Evolutionary conservation across 2,329 filamentous ascomycete species (phyloP).

Genomic region (Colletotrichum sp.): DNA sequence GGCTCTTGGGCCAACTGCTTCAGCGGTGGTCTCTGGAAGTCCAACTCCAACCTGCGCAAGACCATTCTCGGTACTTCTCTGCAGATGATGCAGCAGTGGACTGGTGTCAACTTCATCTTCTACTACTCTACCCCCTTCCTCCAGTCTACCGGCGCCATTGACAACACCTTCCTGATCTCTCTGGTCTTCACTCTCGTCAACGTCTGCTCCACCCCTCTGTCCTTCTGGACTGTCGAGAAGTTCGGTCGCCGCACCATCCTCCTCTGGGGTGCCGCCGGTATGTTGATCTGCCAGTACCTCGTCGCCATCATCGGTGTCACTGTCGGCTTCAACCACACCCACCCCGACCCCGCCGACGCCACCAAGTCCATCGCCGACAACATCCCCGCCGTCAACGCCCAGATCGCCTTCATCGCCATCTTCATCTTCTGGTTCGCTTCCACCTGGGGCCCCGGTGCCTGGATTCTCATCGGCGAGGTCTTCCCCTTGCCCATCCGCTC

Average conservation of each 20-base stretch:
- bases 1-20: constrained; percentile 74
- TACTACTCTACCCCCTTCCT: constrained; percentile 89
- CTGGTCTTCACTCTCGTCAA: constrained; percentile 90
- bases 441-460: constrained; percentile 85
- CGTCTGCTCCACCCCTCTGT: constrained; percentile 82
- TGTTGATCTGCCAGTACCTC: constrained; percentile 87
- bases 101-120: constrained; percentile 93
- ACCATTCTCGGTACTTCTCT: constrained; percentile 75
- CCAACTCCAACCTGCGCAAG: constrained; percentile 72
- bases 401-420: constrained; percentile 89
- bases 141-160: constrained; percentile 75
- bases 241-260: constrained; percentile 83
- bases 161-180: constrained; percentile 81
- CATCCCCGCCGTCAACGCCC: constrained; percentile 64
- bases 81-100: constrained; percentile 84
- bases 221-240: constrained; percentile 85
- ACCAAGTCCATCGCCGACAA: constrained; percentile 52
- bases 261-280: constrained; percentile 78
- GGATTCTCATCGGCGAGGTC: constrained; percentile 87
- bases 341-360: constrained; percentile 46
- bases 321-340: constrained; percentile 57
- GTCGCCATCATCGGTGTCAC: constrained; percentile 78
- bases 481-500: constrained; percentile 90
- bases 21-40: constrained; percentile 64
- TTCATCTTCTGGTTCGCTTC: constrained; percentile 93